Base-by-base conservation (phyloP, 2,329 filamentous ascomycete species). In the Fusarium kyushuense region DNA sequence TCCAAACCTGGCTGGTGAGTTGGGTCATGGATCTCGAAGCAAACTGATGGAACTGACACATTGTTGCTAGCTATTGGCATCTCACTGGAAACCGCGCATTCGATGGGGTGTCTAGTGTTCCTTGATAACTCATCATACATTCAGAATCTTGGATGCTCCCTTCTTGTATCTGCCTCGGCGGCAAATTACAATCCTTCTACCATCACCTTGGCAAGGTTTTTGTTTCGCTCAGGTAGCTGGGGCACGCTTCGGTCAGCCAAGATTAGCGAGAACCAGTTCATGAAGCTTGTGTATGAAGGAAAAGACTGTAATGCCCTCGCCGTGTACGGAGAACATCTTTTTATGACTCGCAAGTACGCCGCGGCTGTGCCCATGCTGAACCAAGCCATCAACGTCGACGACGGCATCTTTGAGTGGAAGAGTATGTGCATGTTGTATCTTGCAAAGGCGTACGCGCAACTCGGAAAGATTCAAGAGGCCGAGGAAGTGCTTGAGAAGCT, bases 281-380 rank as follows among this genome's bases (percentile, higher is more conserved):
- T 66, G 63, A 49, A 72, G 27, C 64, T 82, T 12, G 70, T 79
- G 29, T 42, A 67, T 14, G 56, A 63, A 30, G 75, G 71, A 27
- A 72, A 67, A n/a, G 73, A 81, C 36, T 70, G 78, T 5, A 72
- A 81, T 43, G 80, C 78, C 32, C 69, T 81, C 23, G 74, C 76
- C 6, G 68, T 75, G 11, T 74, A 80, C 41, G 80, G 76, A 17
- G 72, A 76, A 53, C 27, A 69, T 27, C 72, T 77, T 14, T 72
- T 70, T 47, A 45, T 49, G 27, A 62, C 70, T 38, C 73, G 71
- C 8, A 73, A 68, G 33, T 74, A 72, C 52, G 56, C 59, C 2
- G 70, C 66, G 11, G 74, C 76, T 6, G 63, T 60, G 25, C 52
- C 49, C 17, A 43, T 65, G 6, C 55, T 78, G 13, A 58, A 70